Evolutionary conservation across 2,329 filamentous ascomycete species (phyloP), one percentile per base, ranked within the genome.

Genomic region (Penicillium sclerotigenum): DNA sequence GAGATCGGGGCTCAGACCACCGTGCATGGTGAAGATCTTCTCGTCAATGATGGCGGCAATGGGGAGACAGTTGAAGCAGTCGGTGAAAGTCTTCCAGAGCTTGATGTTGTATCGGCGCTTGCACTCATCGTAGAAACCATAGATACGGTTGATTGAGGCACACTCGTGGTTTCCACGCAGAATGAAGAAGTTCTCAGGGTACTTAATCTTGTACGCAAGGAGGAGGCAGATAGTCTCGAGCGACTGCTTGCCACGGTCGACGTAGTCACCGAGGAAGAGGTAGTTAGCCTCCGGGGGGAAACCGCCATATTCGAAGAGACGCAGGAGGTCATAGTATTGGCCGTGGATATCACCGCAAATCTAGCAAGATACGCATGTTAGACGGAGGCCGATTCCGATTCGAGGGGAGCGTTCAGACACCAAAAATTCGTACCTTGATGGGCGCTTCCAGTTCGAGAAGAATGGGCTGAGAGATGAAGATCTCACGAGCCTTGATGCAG

Each of bases 11-110:
- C 91, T 97, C 71, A 99, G 80, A 72, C 94, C 94, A 73, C 94
- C 94, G 79, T 99, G 94, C 93, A 99, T 97, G 73, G 92, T 97
- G 82, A 99, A 97, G 74, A 99, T 99, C 88, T 97, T 99, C 83
- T 97, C 94, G 72, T 96, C 93, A 69, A 99, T 97, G 78, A 99
- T 99, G 66, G 94, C 93, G 56, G 93, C 94, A 75, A 99, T 97
- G 46, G 93, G 93, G 72, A 97, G 80, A 79, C 91, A 97, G 83
- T 99, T 99, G 86, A 99, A 99, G 83, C 92, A 97, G 76, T 99
- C 93, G 62, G 92, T 97, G 75, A 99, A 97, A 1, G 93, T 97
- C 85, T 99, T 99, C 93, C 93, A 97, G 59, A 97, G 84, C 85
- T 97, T 97, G 82, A 97, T 96, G 79, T 97, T 99, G 81, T 96